Conservation (phyloP, 805 yeast genomes). For the Brettanomyces sp. region DNA sequence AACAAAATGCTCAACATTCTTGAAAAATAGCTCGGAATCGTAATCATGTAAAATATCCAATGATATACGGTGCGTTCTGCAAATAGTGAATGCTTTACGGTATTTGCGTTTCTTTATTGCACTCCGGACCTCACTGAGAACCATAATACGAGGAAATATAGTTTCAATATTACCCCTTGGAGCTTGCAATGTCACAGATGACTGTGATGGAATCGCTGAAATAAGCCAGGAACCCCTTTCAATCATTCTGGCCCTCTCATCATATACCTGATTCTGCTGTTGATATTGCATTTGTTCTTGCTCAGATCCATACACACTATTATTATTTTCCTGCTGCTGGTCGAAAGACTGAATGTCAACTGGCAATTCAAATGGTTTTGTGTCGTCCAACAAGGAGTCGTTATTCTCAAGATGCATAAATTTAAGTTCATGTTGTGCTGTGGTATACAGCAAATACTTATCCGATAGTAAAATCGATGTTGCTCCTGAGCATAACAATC, state of each 20-base stretch:
- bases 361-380: conserved; percentile 2
- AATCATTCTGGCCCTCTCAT: conserved; percentile 80
- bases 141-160: conserved; percentile 87
- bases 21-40: conserved; percentile 58
- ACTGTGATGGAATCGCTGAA: conserved; percentile 69
- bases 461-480: conserved; percentile 75
- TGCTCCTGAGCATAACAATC: conserved; percentile 58
- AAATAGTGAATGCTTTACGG: conserved; percentile 65
- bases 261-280: conserved; percentile 26
- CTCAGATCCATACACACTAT: conserved; percentile 3
- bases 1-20: conserved; percentile 58
- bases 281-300: conserved; percentile 56
- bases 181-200: conserved; percentile 81
- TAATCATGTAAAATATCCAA: conserved; percentile 85
- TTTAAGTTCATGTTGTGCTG: conserved; percentile 76
- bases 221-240: conserved; percentile 90
- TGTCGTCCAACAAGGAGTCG: conserved; percentile 12
- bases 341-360: not conserved
- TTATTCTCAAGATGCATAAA: conserved; percentile 55
- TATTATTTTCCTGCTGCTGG: conserved; percentile 1
- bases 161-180: conserved; percentile 96
- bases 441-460: conserved; percentile 68
- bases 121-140: conserved; percentile 70
- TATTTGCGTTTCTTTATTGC: conserved; percentile 52
- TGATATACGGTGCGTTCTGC: conserved; percentile 88